Base-by-base conservation (phyloP, 2,329 filamentous ascomycete genomes). In the Canariomyces notabilis region DNA sequence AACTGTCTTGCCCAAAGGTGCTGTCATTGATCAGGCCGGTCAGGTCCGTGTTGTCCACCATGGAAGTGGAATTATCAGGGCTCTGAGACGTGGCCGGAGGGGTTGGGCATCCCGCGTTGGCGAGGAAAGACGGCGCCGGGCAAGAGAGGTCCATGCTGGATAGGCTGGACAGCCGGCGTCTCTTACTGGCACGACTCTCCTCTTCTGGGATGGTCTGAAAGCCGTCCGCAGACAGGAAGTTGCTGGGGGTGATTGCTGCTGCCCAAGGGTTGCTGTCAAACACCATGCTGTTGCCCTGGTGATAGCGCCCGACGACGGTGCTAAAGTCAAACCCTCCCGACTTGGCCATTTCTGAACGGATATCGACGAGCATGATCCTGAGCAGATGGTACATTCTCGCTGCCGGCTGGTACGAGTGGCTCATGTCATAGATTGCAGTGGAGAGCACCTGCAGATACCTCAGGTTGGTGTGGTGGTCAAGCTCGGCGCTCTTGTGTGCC, bases 371-470 rank as follows among this genome's bases (percentile, higher is more conserved):
- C n/a, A 77, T 73, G n/a, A 68, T 70, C 49, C 73, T 70, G 4
- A 79, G 67, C 5, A 78, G 66, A 14, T 68, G 63, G 22, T 74
- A 71, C 74, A 79, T 79, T 42, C 71, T 67, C 26, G 71, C 69
- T 0, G 75, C 75, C 1, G 76, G 75, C 45, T 76, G 70, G 57
- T 77, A 79, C 1, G 70, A 71, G 16, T 67, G 59, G 37, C 69
- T 67, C 75, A 79, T 77, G 51, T 78, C 76, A 16, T 69, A 64
- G 6, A 79, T 66, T 4, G 74, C 71, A 9, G 68, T 65, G 0
- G 72, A 71, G 2, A 79, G 66, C 29, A 74, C 75, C 60, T 78
- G 74, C 9, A 79, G 68, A 57, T 76, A 76, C 37, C 64, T 61
- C 26, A 70, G 57, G 41, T 69, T 68, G 12, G 61, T 64, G n/a